Evolutionary conservation across 805 yeast species (phyloP).

Genomic region (Zygoascus ofunaensis): DNA sequence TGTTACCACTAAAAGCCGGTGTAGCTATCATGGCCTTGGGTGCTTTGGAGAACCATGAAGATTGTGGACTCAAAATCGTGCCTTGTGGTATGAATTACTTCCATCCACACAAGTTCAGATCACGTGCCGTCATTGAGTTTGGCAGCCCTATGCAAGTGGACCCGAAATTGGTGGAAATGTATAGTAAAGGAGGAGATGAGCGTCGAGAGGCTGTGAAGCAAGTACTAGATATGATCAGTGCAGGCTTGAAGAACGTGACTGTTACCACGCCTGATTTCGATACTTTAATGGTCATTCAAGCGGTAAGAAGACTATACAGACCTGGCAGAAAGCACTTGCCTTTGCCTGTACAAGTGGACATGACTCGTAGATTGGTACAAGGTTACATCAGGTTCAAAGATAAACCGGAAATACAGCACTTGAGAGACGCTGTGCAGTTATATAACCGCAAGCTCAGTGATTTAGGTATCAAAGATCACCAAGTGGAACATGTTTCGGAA

Average conservation of each 20-base stretch:
- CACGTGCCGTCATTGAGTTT: constrained; percentile 91
- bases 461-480: constrained; percentile 63
- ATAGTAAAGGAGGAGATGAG: constrained; percentile 50
- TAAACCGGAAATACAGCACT: constrained; percentile 53
- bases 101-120: constrained; percentile 90
- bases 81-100: constrained; percentile 98
- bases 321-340: constrained; percentile 63
- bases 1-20: constrained; percentile 91
- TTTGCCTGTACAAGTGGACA: constrained; percentile 75
- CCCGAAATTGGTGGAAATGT: constrained; percentile 52
- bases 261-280: constrained; percentile 85
- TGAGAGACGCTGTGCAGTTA: constrained; percentile 53
- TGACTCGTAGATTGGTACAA: constrained; percentile 75
- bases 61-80: constrained; percentile 72
- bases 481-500: constrained; percentile 47
- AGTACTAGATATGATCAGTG: constrained; percentile 58
- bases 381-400: constrained; percentile 72
- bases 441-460: constrained; percentile 61
- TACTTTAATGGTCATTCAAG: constrained; percentile 80
- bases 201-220: constrained; percentile 67
- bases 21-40: constrained; percentile 98
- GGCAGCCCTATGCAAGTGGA: constrained; percentile 76
- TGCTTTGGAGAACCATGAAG: constrained; percentile 71
- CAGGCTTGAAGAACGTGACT: constrained; percentile 74
- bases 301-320: constrained; percentile 81